These are phyloP conservation scores for Raphanus sativus DNA, from an alignment of 345 rosid genomes.

Conservation along the genomic window DNA sequence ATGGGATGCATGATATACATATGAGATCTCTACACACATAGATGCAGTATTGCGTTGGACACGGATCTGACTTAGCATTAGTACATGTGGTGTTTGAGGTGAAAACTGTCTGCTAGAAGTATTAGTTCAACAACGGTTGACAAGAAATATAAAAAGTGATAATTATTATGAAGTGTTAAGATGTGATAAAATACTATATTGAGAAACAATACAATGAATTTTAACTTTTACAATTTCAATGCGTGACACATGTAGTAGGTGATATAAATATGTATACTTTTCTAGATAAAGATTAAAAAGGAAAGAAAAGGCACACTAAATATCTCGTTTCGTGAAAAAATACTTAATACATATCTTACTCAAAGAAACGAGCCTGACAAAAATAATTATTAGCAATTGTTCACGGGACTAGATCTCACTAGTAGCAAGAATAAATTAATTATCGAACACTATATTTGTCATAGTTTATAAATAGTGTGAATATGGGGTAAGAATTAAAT, in stretches of 20 bases:
- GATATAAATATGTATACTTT: conserved; percentile 8
- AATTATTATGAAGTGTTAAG: neutral
- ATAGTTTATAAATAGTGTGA: conserved; percentile 17
- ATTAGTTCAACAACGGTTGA: conserved; percentile 6
- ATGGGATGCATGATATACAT: neutral
- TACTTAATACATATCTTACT: neutral
- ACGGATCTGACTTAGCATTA: conserved; percentile 37
- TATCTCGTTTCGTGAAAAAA: neutral
- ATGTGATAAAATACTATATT: conserved; percentile 1
- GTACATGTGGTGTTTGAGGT: conserved; percentile 29
- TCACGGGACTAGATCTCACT: conserved; percentile 34
- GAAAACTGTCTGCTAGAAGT: conserved; percentile 16
- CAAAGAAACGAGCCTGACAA: conserved; percentile 1
- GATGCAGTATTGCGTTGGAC: conserved; percentile 31
- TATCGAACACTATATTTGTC: conserved; percentile 13
- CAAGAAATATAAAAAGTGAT: neutral
- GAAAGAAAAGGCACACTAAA: neutral
- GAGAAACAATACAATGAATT: conserved; percentile 16
- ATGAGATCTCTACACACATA: too few species aligned
- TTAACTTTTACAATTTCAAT: neutral
- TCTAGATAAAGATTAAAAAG: neutral
- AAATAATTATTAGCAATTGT: conserved; percentile 24
- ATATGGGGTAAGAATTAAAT: conserved; percentile 14
- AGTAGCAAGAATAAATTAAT: conserved; percentile 23
- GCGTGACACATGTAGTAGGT: conserved; percentile 27